phyloP scores from a whole-genome alignment of 2,329 filamentous ascomycete species.

The Samsoniella hepiali region DNA sequence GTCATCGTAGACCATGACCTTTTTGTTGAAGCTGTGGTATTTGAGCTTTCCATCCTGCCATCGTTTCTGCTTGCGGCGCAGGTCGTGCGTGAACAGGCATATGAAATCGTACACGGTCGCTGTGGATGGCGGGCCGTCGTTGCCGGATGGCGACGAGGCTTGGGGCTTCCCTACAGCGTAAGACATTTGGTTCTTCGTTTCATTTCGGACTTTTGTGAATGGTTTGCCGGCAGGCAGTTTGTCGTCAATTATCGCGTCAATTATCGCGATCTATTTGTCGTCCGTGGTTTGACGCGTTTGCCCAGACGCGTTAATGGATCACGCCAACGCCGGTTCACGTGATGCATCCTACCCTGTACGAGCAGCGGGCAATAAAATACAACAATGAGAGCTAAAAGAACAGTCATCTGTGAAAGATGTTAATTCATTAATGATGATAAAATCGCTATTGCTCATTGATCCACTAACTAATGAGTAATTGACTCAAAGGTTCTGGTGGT shows the following conservation, averaged over 20 bases:
- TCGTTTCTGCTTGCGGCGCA: conserved; percentile 81
- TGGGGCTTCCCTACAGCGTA: conserved; percentile 19
- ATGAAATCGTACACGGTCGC: conserved; percentile 77
- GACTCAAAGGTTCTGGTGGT: conserved; percentile 30
- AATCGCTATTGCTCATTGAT: too few species aligned
- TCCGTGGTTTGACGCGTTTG: background rate
- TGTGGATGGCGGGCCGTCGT: conserved; percentile 44
- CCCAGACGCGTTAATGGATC: conserved; percentile 17
- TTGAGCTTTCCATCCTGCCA: conserved; percentile 91
- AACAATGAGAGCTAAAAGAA: too few species aligned
- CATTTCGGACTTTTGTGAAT: background rate
- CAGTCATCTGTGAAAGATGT: too few species aligned
- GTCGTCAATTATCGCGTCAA: conserved; percentile 15
- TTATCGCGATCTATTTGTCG: conserved; percentile 19
- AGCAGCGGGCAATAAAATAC: background rate
- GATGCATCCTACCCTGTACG: conserved; percentile 6
- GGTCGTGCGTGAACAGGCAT: conserved; percentile 83
- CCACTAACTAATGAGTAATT: background rate
- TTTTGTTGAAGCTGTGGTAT: conserved; percentile 87
- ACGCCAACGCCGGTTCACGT: conserved; percentile 19
- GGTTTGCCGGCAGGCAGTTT: background rate
- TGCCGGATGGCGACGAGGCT: background rate
- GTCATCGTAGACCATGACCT: conserved; percentile 86
- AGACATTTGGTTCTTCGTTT: conserved; percentile 11
- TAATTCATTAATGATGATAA: too few species aligned